phyloP scores from a whole-genome alignment of 495 filamentous ascomycete species.

The Corynascus novoguineensis region DNA sequence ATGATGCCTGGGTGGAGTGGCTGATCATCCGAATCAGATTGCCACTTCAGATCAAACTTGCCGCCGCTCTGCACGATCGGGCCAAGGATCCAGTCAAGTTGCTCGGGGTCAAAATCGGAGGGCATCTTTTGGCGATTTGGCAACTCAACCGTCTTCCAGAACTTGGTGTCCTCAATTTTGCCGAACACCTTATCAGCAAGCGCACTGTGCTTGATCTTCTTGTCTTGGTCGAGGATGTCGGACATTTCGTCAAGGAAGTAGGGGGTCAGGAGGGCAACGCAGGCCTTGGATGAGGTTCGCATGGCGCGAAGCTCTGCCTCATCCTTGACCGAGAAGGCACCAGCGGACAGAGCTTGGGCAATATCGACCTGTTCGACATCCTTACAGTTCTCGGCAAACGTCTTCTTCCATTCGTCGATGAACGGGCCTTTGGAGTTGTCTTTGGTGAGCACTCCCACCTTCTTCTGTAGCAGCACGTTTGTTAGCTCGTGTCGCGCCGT shows the following conservation, averaged over 20 bases:
- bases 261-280: conserved; percentile 82
- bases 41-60: conserved; percentile 82
- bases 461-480: conserved; percentile 54
- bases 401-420: conserved; percentile 90
- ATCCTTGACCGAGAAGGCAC: conserved; percentile 91
- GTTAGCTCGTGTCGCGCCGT: conserved; percentile 13
- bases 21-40: conserved; percentile 66
- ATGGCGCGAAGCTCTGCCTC: conserved; percentile 91
- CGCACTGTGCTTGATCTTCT: conserved; percentile 86
- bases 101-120: conserved; percentile 76
- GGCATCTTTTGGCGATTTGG: conserved; percentile 68
- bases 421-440: conserved; percentile 83
- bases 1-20: conserved; percentile 92
- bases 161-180: conserved; percentile 89
- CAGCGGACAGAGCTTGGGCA: conserved; percentile 67
- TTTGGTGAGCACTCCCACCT: conserved; percentile 79
- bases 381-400: conserved; percentile 66
- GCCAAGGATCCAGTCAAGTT: conserved; percentile 89
- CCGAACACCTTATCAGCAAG: conserved; percentile 77
- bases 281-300: conserved; percentile 86
- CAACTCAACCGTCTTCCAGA: conserved; percentile 73
- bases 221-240: conserved; percentile 84
- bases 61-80: conserved; percentile 95
- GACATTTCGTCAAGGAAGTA: conserved; percentile 99
- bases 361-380: conserved; percentile 90